phyloP scores from a whole-genome alignment of 768 basidiomycete genomes.

The Mycena galopus region DNA sequence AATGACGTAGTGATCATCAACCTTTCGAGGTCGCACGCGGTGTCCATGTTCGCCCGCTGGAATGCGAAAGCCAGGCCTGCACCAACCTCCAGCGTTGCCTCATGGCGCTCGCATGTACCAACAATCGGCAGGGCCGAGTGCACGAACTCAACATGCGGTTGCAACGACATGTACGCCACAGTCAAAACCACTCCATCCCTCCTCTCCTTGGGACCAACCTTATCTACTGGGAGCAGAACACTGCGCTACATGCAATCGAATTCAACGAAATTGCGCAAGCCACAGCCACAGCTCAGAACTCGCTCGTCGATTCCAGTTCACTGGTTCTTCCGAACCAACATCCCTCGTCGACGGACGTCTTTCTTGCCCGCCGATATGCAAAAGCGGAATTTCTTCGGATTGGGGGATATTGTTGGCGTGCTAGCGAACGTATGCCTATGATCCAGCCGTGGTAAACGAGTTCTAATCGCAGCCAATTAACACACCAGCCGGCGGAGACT shows the following conservation, averaged over 20 bases:
- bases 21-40: slow-evolving; percentile 4
- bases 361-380: slow-evolving; percentile 71
- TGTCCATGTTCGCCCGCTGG: slow-evolving; percentile 23
- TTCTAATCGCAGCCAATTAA: neutral
- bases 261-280: slow-evolving; percentile 45
- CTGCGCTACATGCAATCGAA: slow-evolving; percentile 31
- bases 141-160: slow-evolving; percentile 32
- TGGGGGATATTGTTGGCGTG: slow-evolving; percentile 83
- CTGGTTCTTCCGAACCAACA: slow-evolving; percentile 83
- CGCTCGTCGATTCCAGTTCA: slow-evolving; percentile 61
- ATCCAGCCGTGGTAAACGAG: neutral
- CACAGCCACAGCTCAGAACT: slow-evolving; percentile 39
- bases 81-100: neutral
- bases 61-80: neutral
- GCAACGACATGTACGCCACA: slow-evolving; percentile 33
- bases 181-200: neutral
- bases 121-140: slow-evolving; percentile 18
- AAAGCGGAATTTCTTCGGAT: slow-evolving; percentile 82
- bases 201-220: neutral
- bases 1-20: slow-evolving; percentile 4
- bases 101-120: slow-evolving; percentile 20
- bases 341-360: slow-evolving; percentile 74
- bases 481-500: slow-evolving; percentile 77
- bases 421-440: slow-evolving; percentile 72
- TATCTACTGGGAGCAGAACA: neutral